These are phyloP conservation scores for Dryas drummondii DNA, from an alignment of 306 rosid species.

Conservation along the genomic window DNA sequence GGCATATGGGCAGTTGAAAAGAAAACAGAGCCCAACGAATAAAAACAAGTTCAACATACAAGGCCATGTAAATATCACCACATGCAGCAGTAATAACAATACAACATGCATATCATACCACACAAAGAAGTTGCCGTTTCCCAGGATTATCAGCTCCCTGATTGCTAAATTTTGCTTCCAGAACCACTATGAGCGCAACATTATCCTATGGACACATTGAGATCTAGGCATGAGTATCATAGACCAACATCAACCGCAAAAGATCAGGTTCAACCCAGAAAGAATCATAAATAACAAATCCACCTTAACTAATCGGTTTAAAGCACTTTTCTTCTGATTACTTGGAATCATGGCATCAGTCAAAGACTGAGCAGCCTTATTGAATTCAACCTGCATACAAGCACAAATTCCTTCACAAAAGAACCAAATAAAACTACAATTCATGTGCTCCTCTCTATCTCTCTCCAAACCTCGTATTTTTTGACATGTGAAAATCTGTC, in stretches of 20 bases:
- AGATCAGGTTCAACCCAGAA: neutral
- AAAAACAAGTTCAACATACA: neutral
- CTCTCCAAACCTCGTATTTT: slow-evolving; percentile 76
- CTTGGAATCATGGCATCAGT: slow-evolving; percentile 86
- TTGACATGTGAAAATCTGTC: slow-evolving; percentile 93
- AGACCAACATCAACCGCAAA: slow-evolving; percentile 11
- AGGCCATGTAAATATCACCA: neutral
- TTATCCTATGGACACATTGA: slow-evolving; percentile 62
- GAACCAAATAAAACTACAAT: slow-evolving; percentile 11
- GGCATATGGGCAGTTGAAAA: neutral
- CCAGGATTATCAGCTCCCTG: slow-evolving; percentile 79
- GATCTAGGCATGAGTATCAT: slow-evolving; percentile 7
- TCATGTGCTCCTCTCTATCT: neutral
- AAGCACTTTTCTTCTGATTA: slow-evolving; percentile 83
- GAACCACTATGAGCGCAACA: slow-evolving; percentile 92
- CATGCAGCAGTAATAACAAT: neutral
- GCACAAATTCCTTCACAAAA: slow-evolving; percentile 17
- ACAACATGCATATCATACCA: slow-evolving; percentile 46
- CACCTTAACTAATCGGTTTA: slow-evolving; percentile 91
- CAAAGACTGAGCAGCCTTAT: slow-evolving; percentile 95
- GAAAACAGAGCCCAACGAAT: neutral
- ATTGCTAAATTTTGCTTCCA: slow-evolving; percentile 86
- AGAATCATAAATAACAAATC: slow-evolving; percentile 12
- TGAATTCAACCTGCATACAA: slow-evolving; percentile 87
- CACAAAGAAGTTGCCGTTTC: slow-evolving; percentile 94